A percentile compares a stretch with the other conserved stretches of the same genome.
These are phyloP conservation scores for Pelagomonas calceolata DNA, from an alignment of 108 stramenopile species.

Conservation along the genomic window DNA sequence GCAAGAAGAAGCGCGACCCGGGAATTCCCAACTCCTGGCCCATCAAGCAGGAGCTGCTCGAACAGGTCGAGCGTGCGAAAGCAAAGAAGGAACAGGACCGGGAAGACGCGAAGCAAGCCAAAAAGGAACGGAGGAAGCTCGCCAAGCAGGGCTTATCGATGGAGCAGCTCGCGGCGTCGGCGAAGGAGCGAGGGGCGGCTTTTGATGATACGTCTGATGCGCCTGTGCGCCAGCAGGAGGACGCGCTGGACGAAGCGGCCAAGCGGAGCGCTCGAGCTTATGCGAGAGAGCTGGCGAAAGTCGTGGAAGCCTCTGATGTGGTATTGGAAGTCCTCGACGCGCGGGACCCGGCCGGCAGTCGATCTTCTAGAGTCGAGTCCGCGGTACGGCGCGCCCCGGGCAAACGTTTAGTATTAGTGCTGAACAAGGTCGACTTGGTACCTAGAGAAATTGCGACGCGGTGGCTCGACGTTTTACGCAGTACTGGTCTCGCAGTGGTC, in stretches of 20 bases:
- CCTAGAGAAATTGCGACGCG: constrained; percentile 77
- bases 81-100: constrained; percentile 63
- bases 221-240: constrained; percentile 33
- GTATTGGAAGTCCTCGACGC: constrained; percentile 95
- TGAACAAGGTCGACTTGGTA: constrained; percentile 97
- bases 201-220: background rate
- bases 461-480: constrained; percentile 80
- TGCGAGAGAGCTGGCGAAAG: constrained; percentile 80
- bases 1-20: constrained; percentile 79
- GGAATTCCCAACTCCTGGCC: constrained; percentile 98
- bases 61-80: constrained; percentile 60
- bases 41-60: constrained; percentile 88
- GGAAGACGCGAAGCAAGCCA: constrained; percentile 53
- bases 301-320: constrained; percentile 88
- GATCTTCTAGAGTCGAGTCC: constrained; percentile 52
- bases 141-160: constrained; percentile 11
- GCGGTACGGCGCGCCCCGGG: constrained; percentile 76
- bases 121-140: constrained; percentile 24
- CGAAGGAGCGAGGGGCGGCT: constrained; percentile 8
- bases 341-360: constrained; percentile 86
- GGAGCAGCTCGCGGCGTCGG: constrained; percentile 25
- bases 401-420: constrained; percentile 89
- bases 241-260: constrained; percentile 9
- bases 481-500: constrained; percentile 64
- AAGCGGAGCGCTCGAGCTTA: constrained; percentile 61